A percentile compares a stretch with the other conserved stretches of the same genome.
Conservation (phyloP, 83 land plant species). For the Picea abies region DNA sequence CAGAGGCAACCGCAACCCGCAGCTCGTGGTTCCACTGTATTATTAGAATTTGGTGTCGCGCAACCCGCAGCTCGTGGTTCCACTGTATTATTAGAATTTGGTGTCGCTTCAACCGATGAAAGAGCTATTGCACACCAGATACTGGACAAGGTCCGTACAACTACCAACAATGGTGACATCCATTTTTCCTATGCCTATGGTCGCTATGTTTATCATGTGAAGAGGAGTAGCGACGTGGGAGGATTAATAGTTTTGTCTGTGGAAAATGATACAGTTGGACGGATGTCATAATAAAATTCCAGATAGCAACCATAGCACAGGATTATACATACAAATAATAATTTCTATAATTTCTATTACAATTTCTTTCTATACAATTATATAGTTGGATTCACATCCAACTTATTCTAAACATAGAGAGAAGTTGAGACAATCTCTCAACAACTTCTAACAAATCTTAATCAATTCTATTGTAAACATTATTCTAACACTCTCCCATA, state of each 20-base stretch:
- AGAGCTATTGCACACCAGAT: conserved; percentile 15
- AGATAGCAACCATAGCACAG: too few species aligned
- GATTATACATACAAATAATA: too few species aligned
- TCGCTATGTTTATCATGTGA: conserved; percentile 20
- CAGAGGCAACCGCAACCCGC: too few species aligned
- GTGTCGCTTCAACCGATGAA: conserved; percentile 3
- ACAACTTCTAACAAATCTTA: too few species aligned
- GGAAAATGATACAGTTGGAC: conserved; percentile 26
- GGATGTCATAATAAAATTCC: too few species aligned
- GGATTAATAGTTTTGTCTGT: conserved; percentile 23
- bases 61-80: conserved; percentile 18
- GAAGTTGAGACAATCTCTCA: too few species aligned
- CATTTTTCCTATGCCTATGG: conserved; percentile 21
- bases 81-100: conserved; percentile 19
- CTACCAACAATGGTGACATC: background rate
- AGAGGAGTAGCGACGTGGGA: background rate
- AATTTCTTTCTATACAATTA: too few species aligned
- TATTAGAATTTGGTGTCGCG: conserved; percentile 13
- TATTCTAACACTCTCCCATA: too few species aligned
- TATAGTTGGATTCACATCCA: too few species aligned
- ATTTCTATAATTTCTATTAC: too few species aligned
- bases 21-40: conserved; percentile 24
- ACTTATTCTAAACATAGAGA: too few species aligned
- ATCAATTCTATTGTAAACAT: too few species aligned
- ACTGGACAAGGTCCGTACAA: conserved; percentile 12